phyloP scores from a whole-genome alignment of 2,329 filamentous ascomycete genomes.

The Alternaria sp. region DNA sequence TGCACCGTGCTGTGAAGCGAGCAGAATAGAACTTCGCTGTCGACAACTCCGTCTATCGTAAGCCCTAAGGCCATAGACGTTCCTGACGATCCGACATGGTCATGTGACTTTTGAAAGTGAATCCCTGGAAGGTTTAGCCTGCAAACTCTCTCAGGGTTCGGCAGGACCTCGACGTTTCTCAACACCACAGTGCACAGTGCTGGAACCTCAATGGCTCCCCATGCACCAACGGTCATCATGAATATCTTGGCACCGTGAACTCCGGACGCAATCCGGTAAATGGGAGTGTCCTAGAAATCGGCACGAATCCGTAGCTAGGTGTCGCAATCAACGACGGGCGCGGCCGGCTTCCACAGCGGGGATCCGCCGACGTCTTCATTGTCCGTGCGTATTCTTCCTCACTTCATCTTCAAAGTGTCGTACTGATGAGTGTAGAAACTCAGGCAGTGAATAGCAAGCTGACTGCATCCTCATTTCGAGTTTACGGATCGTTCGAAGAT shows the following conservation, averaged over 20 bases:
- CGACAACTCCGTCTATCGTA: neutral
- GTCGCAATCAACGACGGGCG: slow-evolving; percentile 29
- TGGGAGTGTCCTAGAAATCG: slow-evolving; percentile 27
- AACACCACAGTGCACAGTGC: neutral
- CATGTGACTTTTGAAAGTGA: slow-evolving; percentile 11
- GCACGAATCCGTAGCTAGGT: slow-evolving; percentile 20
- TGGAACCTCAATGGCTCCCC: slow-evolving; percentile 33
- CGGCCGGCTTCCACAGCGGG: slow-evolving; percentile 27
- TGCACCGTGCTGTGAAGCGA: neutral
- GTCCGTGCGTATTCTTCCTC: slow-evolving; percentile 32
- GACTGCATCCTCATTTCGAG: slow-evolving; percentile 8
- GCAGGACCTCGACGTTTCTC: neutral
- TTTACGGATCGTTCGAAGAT: neutral
- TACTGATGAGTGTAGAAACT: slow-evolving; percentile 13
- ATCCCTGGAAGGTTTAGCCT: neutral
- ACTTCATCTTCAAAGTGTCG: slow-evolving; percentile 24
- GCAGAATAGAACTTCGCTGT: neutral
- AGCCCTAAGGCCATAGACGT: neutral
- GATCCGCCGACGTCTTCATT: slow-evolving; percentile 21
- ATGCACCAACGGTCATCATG: slow-evolving; percentile 19
- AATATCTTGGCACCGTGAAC: slow-evolving; percentile 12
- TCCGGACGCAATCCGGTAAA: slow-evolving; percentile 30
- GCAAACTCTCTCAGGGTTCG: slow-evolving; percentile 7
- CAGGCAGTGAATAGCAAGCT: slow-evolving; percentile 1
- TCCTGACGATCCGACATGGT: neutral